Percentiles rank a stretch among this genome's conserved stretches.
Evolutionary conservation across 139 green algal species (phyloP).

Genomic region (Ettlia oleoabundans): DNA sequence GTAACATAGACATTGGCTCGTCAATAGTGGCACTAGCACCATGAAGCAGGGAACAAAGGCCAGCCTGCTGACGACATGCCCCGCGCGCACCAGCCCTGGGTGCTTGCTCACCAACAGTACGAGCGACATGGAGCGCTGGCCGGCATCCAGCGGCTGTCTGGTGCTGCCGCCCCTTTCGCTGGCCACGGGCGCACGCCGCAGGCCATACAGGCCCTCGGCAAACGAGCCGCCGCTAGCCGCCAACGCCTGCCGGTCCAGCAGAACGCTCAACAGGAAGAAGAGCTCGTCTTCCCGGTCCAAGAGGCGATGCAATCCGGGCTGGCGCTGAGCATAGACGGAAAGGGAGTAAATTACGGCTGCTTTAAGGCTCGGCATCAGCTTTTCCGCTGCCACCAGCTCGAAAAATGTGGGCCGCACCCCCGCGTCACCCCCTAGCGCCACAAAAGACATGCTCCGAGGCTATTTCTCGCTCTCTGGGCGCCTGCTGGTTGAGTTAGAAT

Average conservation of each 20-base stretch:
- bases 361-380: constrained; percentile 79
- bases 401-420: constrained; percentile 83
- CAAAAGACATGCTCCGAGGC: constrained; percentile 83
- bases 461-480: no score
- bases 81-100: background rate
- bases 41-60: no score
- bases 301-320: constrained; percentile 60
- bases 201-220: constrained; percentile 84
- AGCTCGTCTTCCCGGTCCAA: constrained; percentile 83
- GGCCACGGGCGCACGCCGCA: constrained; percentile 48
- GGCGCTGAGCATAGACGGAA: constrained; percentile 64
- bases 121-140: constrained; percentile 37
- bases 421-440: constrained; percentile 71
- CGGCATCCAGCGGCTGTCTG: background rate
- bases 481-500: no score
- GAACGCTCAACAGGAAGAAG: constrained; percentile 63
- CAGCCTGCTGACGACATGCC: no score
- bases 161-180: background rate
- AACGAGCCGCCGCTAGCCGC: constrained; percentile 64
- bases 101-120: constrained; percentile 43
- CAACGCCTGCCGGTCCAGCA: constrained; percentile 77
- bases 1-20: no score
- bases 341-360: constrained; percentile 78
- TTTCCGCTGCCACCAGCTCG: constrained; percentile 84
- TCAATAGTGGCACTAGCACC: no score